phyloP scores from a whole-genome alignment of 208 protist genomes.

The Leishmania amazonensis region DNA sequence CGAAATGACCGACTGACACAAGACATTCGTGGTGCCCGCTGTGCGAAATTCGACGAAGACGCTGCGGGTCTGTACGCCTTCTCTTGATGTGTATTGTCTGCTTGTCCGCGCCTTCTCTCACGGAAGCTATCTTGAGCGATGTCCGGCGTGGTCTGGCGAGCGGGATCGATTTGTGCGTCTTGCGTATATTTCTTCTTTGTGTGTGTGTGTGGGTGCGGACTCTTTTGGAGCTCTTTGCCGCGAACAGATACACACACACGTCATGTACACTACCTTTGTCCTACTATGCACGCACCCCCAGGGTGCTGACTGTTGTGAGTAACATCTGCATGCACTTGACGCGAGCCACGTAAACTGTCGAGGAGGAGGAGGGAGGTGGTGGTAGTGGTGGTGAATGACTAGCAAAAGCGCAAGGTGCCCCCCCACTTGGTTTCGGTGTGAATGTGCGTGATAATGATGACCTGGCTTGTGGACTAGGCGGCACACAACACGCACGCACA shows the following conservation, averaged over 20 bases:
- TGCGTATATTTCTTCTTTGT: background rate
- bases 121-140: background rate
- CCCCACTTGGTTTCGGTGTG: background rate
- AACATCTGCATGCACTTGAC: background rate
- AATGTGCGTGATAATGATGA: background rate
- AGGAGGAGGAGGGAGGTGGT: background rate
- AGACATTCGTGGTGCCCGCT: background rate
- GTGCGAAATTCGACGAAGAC: background rate
- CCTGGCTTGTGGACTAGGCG: background rate
- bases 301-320: background rate
- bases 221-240: background rate
- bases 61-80: background rate
- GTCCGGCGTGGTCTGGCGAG: background rate
- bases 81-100: background rate
- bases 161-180: no score
- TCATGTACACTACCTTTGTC: slow-evolving; percentile 5
- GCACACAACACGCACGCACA: background rate
- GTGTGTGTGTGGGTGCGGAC: background rate
- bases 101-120: background rate
- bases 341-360: background rate
- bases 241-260: background rate
- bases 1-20: slow-evolving; percentile 11
- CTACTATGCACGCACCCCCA: background rate
- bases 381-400: background rate
- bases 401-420: background rate